Conservation (phyloP, 2,329 filamentous ascomycete genomes). For the Curvularia hawaiiensis region DNA sequence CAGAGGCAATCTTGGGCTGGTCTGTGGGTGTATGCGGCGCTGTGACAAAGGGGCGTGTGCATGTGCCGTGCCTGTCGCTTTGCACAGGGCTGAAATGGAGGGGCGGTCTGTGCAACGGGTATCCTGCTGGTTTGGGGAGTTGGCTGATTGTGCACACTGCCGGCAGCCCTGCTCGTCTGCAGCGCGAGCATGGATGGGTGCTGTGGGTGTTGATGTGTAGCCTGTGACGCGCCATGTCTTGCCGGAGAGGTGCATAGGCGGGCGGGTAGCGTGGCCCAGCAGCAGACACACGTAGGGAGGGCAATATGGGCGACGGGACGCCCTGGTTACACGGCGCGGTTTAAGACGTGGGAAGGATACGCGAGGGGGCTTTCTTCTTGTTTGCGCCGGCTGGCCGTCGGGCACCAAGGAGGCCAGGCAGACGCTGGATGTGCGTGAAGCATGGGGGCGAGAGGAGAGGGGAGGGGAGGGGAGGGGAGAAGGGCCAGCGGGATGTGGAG, state of each 20-base stretch:
- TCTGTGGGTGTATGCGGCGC: constrained; percentile 4
- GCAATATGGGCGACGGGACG: constrained; percentile 11
- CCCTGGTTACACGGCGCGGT: constrained; percentile 18
- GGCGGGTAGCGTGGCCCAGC: constrained; percentile 19
- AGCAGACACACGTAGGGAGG: constrained; percentile 18
- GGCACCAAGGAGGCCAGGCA: not conserved
- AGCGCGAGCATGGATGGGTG: constrained; percentile 16
- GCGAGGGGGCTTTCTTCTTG: not conserved
- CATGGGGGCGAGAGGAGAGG: not conserved
- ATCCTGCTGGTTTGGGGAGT: constrained; percentile 19
- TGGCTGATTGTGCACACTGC: constrained; percentile 20
- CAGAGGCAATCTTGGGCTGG: constrained; percentile 3
- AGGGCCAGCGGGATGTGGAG: constrained; percentile 11
- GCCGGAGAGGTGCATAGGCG: constrained; percentile 23
- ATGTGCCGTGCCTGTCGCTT: not conserved
- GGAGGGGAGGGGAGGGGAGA: constrained; percentile 8
- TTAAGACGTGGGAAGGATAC: constrained; percentile 15
- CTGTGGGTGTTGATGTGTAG: no score
- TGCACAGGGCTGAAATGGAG: constrained; percentile 14
- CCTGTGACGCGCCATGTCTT: constrained; percentile 17
- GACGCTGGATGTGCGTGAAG: not conserved
- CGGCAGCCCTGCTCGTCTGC: constrained; percentile 18
- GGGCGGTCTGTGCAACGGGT: constrained; percentile 22
- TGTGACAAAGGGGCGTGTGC: constrained; percentile 5
- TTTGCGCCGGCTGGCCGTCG: not conserved